Conservation (phyloP, 306 rosid genomes). For the Medicago arabica region DNA sequence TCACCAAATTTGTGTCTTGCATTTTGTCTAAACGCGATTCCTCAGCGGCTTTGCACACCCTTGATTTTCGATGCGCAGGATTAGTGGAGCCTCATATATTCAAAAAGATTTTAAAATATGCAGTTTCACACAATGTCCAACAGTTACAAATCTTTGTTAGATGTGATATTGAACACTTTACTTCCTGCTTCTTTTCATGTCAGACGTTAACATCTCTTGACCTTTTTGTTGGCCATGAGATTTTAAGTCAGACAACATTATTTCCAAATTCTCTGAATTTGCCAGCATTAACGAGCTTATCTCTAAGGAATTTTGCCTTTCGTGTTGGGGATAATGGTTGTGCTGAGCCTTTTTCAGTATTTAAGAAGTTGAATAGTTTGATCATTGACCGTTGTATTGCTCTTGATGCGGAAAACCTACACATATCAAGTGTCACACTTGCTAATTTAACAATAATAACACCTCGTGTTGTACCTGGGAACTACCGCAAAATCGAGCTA, state of each 20-base stretch:
- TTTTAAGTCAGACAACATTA: background rate
- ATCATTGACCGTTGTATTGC: background rate
- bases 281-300: background rate
- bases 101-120: background rate
- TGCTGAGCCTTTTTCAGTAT: conserved; percentile 2
- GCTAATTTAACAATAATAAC: background rate
- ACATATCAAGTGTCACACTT: conserved; percentile 6
- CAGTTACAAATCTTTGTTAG: background rate
- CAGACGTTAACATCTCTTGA: conserved; percentile 24
- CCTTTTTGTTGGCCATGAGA: background rate
- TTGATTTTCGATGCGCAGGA: background rate
- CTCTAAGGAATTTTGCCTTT: background rate
- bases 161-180: background rate
- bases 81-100: background rate
- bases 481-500: conserved; percentile 1
- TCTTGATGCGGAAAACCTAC: conserved; percentile 1
- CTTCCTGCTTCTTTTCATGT: background rate
- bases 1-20: background rate
- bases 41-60: background rate
- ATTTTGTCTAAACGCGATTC: background rate
- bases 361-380: conserved; percentile 12
- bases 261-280: background rate
- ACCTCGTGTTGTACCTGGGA: background rate
- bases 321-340: background rate
- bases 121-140: conserved; percentile 18